These are phyloP conservation scores for Xylaria sp. DNA, from an alignment of 2,329 filamentous ascomycete genomes.

Conservation along the genomic window DNA sequence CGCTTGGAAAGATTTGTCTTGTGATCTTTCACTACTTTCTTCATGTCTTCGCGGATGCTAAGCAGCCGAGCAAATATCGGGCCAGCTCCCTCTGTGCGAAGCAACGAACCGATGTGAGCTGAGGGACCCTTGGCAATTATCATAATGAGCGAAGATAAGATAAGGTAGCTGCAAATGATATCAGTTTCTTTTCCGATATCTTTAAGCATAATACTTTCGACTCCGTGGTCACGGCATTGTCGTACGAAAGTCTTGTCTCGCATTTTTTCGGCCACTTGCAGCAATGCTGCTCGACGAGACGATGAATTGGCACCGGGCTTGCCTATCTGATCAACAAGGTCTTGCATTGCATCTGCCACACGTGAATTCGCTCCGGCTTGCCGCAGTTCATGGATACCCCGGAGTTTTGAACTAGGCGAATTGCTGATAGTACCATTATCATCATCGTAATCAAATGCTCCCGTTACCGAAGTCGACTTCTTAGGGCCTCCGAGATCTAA, in stretches of 20 bases:
- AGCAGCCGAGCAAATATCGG: conserved; percentile 67
- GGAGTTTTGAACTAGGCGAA: conserved; percentile 61
- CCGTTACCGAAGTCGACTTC: conserved; percentile 35
- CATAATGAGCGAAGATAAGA: conserved; percentile 71
- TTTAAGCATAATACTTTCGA: conserved; percentile 74
- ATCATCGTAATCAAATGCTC: conserved; percentile 55
- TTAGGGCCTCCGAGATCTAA: conserved; percentile 47
- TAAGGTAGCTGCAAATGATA: conserved; percentile 68
- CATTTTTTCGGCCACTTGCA: conserved; percentile 69
- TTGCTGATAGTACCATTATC: conserved; percentile 57
- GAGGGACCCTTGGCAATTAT: conserved; percentile 71
- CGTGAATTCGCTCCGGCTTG: conserved; percentile 74
- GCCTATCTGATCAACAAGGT: conserved; percentile 70
- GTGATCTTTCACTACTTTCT: conserved; percentile 69
- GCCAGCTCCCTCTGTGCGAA: conserved; percentile 65
- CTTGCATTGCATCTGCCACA: conserved; percentile 72
- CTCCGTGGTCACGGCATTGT: conserved; percentile 78
- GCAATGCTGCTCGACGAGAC: conserved; percentile 65
- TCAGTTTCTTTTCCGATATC: conserved; percentile 70
- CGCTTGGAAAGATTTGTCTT: conserved; percentile 75
- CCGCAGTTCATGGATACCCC: conserved; percentile 72
- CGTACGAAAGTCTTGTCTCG: conserved; percentile 70
- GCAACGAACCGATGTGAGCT: conserved; percentile 66
- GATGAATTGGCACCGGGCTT: conserved; percentile 59
- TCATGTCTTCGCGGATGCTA: conserved; percentile 63